A percentile compares a stretch with the other conserved stretches of the same genome.
Evolutionary conservation across 78 protist species (phyloP).

Genomic region (Chrysochromulina parva): DNA sequence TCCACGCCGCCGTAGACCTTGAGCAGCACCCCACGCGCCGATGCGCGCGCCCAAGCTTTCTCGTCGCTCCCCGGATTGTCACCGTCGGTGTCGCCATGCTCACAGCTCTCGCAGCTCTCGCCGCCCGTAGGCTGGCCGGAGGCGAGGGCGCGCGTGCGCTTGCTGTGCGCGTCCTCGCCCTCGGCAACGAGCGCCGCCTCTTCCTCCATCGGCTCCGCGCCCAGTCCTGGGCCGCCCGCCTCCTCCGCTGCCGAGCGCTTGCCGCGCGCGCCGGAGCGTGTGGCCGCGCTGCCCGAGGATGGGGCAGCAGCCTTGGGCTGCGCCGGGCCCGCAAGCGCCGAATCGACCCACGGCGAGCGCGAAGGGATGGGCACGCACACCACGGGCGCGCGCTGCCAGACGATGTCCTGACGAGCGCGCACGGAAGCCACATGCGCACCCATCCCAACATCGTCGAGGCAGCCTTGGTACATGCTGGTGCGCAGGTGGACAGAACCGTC

Average conservation of each 20-base stretch:
- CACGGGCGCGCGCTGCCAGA: not conserved
- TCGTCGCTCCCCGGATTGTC: not conserved
- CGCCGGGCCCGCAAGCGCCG: not conserved
- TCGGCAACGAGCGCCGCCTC: not conserved
- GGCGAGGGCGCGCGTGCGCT: not conserved
- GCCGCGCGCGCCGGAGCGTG: not conserved
- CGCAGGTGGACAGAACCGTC: not conserved
- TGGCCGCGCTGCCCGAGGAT: not conserved
- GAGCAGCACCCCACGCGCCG: not conserved
- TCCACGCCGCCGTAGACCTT: not conserved
- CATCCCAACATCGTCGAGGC: not conserved
- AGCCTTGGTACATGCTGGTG: not conserved
- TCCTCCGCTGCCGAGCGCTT: not conserved
- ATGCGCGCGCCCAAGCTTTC: not conserved
- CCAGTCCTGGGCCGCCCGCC: no score
- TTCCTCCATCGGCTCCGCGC: no score
- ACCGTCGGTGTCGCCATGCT: not conserved
- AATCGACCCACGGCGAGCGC: not conserved
- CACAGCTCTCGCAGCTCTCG: not conserved
- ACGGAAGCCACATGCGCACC: no score
- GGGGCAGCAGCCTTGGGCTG: not conserved
- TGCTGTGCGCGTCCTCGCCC: not conserved
- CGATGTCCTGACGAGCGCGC: not conserved
- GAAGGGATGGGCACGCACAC: not conserved
- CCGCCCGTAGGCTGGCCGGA: not conserved